A percentile compares a stretch with the other conserved stretches of the same genome.
phyloP scores from a whole-genome alignment of 441 rosid genomes.

The Populus hybrid region DNA sequence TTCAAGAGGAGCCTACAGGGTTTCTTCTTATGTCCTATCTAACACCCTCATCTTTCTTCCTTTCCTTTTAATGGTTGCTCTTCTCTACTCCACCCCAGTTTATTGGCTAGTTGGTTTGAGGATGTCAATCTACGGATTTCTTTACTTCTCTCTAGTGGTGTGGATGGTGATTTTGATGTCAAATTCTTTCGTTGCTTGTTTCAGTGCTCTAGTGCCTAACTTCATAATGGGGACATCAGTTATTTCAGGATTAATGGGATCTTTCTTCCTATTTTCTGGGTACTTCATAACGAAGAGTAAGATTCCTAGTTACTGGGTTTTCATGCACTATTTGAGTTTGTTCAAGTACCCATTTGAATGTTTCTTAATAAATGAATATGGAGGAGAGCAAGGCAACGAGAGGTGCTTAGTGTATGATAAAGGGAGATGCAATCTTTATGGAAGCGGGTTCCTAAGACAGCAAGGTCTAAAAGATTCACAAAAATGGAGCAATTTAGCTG shows the following conservation, averaged over 20 bases:
- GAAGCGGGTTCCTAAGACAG: constrained; percentile 51
- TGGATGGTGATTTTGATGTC: constrained; percentile 88
- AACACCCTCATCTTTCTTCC: constrained; percentile 50
- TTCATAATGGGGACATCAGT: constrained; percentile 90
- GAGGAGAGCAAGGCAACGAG: constrained; percentile 47
- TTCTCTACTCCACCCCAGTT: constrained; percentile 70
- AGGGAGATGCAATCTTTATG: constrained; percentile 38
- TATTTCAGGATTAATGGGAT: constrained; percentile 82
- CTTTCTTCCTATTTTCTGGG: constrained; percentile 88
- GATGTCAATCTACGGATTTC: constrained; percentile 52
- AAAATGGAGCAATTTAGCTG: constrained; percentile 78
- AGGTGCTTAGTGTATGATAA: constrained; percentile 39
- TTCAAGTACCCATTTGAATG: constrained; percentile 94
- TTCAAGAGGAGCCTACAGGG: constrained; percentile 70
- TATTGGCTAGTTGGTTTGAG: constrained; percentile 84
- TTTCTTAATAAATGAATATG: constrained; percentile 70
- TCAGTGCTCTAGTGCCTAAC: constrained; percentile 87
- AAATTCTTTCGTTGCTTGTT: constrained; percentile 82
- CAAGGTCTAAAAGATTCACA: constrained; percentile 61
- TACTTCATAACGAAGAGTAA: constrained; percentile 63
- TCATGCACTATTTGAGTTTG: constrained; percentile 81
- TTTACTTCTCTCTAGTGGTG: constrained; percentile 70
- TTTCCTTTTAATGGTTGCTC: constrained; percentile 58
- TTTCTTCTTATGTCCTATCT: constrained; percentile 55
- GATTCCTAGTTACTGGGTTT: constrained; percentile 77